Conservation (phyloP, 129 eudicot genomes). For the Escallonia herrerae region DNA sequence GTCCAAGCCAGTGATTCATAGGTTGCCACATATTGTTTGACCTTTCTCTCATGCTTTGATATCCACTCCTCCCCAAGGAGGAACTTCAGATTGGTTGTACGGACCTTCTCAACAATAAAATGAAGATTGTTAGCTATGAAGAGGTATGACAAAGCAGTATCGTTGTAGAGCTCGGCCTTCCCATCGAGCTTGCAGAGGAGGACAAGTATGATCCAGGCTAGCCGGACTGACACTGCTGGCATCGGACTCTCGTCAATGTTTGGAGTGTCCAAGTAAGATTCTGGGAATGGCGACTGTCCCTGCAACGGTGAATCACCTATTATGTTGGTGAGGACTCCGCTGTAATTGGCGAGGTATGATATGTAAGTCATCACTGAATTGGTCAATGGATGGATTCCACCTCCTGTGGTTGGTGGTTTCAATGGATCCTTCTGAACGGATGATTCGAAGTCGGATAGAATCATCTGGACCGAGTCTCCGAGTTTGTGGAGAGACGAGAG, state of each 20-base stretch:
- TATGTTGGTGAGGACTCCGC: constrained; percentile 15
- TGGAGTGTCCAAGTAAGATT: constrained; percentile 12
- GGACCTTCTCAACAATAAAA: constrained; percentile 15
- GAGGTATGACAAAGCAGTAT: constrained; percentile 20
- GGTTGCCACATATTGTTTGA: constrained; percentile 15
- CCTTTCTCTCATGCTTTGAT: constrained; percentile 18
- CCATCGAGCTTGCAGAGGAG: constrained; percentile 34
- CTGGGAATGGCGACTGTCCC: constrained; percentile 2
- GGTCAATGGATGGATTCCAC: constrained; percentile 23
- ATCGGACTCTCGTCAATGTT: background rate
- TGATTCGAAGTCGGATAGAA: constrained; percentile 18
- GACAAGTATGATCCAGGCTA: constrained; percentile 27
- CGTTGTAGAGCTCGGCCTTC: constrained; percentile 23
- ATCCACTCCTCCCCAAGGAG: constrained; percentile 24
- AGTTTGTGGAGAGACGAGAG: constrained; percentile 15
- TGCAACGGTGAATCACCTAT: background rate
- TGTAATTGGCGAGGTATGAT: constrained; percentile 12
- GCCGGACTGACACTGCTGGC: background rate
- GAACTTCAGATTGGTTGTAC: constrained; percentile 2
- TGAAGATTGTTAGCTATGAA: constrained; percentile 29
- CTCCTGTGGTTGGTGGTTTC: constrained; percentile 8
- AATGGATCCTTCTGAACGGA: constrained; percentile 17
- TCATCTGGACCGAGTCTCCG: background rate
- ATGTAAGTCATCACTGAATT: constrained; percentile 10
- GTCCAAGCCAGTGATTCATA: constrained; percentile 26